These are phyloP conservation scores for Hamamelis virginiana DNA, from an alignment of 164 flowering plant genomes.

Conservation along the genomic window DNA sequence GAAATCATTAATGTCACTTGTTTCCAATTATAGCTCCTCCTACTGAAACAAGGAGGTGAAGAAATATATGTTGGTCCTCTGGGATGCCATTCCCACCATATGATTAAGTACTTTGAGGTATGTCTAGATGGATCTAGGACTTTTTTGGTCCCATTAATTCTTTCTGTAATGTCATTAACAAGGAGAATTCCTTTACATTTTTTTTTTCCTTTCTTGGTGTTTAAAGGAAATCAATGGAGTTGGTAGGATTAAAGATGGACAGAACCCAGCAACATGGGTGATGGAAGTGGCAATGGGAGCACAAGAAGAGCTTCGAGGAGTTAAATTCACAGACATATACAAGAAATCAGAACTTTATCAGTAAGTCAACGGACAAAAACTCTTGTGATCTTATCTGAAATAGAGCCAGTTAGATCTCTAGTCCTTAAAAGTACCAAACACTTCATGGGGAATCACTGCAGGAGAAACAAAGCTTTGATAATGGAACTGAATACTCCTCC, in stretches of 20 bases:
- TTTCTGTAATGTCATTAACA: background rate
- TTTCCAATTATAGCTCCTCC: slow-evolving; percentile 28
- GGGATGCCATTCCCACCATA: slow-evolving; percentile 34
- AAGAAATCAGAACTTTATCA: slow-evolving; percentile 32
- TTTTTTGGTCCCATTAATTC: background rate
- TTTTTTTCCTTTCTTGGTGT: slow-evolving; percentile 6
- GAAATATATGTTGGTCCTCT: slow-evolving; percentile 47
- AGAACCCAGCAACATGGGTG: slow-evolving; percentile 57
- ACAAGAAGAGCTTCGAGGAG: slow-evolving; percentile 33
- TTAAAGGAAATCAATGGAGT: slow-evolving; percentile 37
- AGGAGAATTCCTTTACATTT: background rate
- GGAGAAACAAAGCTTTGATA: slow-evolving; percentile 10
- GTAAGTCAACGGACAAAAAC: slow-evolving; percentile 12
- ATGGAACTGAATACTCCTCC: background rate
- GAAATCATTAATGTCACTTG: background rate
- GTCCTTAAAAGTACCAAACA: background rate
- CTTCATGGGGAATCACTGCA: background rate
- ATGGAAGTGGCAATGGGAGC: slow-evolving; percentile 38
- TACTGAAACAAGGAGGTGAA: slow-evolving; percentile 47
- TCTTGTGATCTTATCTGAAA: background rate
- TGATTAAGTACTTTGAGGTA: slow-evolving; percentile 48
- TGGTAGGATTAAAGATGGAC: slow-evolving; percentile 35
- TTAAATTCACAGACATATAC: slow-evolving; percentile 32
- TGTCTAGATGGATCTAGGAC: background rate
- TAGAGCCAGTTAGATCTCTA: background rate